Conservation (phyloP, 768 basidiomycete genomes). For the Xanthoconium stramineum region DNA sequence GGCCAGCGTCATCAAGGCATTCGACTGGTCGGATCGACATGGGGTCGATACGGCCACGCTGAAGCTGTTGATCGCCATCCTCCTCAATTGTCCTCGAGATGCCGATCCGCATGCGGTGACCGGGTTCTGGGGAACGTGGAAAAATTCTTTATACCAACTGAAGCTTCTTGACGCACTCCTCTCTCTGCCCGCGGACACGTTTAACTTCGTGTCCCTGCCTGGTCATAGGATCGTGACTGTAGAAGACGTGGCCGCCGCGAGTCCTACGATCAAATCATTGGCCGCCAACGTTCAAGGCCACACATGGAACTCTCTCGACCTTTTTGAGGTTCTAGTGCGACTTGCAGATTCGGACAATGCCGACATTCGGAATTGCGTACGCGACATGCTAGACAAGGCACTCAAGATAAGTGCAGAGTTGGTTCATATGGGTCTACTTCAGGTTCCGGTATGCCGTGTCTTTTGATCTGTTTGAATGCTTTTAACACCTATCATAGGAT, state of each 20-base stretch:
- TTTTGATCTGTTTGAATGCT: not conserved
- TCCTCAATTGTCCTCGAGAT: constrained; percentile 77
- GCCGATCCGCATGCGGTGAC: constrained; percentile 74
- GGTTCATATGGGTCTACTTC: constrained; percentile 88
- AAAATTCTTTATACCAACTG: constrained; percentile 80
- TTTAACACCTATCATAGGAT: constrained; percentile 42
- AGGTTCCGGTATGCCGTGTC: constrained; percentile 70
- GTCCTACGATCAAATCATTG: constrained; percentile 88
- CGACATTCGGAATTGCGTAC: constrained; percentile 73
- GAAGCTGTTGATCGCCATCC: constrained; percentile 84
- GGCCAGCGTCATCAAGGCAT: constrained; percentile 78
- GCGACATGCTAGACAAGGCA: constrained; percentile 92
- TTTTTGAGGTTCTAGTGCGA: constrained; percentile 85
- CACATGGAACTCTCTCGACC: constrained; percentile 91
- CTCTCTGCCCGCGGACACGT: constrained; percentile 84
- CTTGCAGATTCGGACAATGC: constrained; percentile 66
- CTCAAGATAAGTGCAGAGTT: constrained; percentile 92
- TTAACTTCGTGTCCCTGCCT: constrained; percentile 88
- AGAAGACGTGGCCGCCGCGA: constrained; percentile 81
- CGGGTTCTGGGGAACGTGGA: constrained; percentile 86
- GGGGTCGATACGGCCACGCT: constrained; percentile 88
- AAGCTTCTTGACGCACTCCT: constrained; percentile 86
- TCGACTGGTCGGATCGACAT: constrained; percentile 80
- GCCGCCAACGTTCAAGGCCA: constrained; percentile 89
- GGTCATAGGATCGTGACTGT: constrained; percentile 81